Evolutionary conservation across 2,329 filamentous ascomycete genomes (phyloP), one percentile per base, ranked within the genome.

Genomic region (Bimuria novae-zelandiae): DNA sequence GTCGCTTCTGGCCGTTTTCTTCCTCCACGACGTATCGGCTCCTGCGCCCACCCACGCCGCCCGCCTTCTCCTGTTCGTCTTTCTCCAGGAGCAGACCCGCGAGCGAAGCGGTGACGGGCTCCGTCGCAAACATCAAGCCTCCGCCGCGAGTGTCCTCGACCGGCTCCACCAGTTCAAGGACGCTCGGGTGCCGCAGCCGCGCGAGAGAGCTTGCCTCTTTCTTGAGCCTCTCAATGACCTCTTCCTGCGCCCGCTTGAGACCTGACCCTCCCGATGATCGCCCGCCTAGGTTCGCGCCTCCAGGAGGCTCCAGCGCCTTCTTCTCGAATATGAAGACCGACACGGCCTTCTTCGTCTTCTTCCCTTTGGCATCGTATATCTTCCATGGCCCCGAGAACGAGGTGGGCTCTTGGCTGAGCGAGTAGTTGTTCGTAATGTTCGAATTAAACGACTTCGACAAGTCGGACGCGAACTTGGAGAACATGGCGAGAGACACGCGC

Each of bases 331-430:
- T 87, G 68, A 97, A 99, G 62, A 97, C 87, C 14, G 92, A 97
- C 50, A 88, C 94, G 7, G 87, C 75, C 73, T 94, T 96, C 61
- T 90, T 90, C 0, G 92, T 96, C 25, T 89, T 91, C 77, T 97
- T 97, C 78, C 95, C 95, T 80, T 96, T 97, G 54, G 90, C 92
- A 77, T 97, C 92, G 81, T 93, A 93, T 68, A 99, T 94, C 79
- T 92, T 96, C 94, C 94, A 99, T 53, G 92, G 90, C 16, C 94
- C 94, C 14, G 92, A 90, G 47, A 85, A 85, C 46, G 91, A 89
- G n/a, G 85, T 88, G 10, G 89, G 84, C 54, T 84, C 85, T 22
- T 87, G 82, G 19, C 90, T 88, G 61, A 97, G 81, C 63, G 89
- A 85, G 76, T 99, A 99, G 77, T 96, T 95, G 70, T 89, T 87